Evolutionary conservation across 2,329 filamentous ascomycete genomes (phyloP).

Genomic region (Nigrospora oryzae): DNA sequence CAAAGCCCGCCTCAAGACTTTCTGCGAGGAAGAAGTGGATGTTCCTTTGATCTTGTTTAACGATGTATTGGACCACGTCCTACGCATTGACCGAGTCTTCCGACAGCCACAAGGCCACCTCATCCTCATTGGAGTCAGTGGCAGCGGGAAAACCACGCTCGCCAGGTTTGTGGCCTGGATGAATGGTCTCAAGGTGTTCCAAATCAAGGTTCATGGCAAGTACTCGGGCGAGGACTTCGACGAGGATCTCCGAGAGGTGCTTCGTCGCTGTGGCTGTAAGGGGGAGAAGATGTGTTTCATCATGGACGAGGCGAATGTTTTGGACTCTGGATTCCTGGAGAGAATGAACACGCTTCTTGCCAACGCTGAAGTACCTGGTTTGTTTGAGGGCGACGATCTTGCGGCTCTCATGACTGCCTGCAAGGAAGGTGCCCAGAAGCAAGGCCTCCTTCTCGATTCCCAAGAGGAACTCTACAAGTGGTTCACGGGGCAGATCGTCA

Average conservation of each 20-base stretch:
- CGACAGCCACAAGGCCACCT: conserved; percentile 96
- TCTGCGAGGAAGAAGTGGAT: conserved; percentile 99
- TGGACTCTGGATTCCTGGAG: conserved; percentile 97
- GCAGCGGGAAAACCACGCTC: conserved; percentile 95
- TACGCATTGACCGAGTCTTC: conserved; percentile 98
- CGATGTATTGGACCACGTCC: conserved; percentile 93
- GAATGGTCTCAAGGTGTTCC: conserved; percentile 98
- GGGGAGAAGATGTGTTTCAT: conserved; percentile 99
- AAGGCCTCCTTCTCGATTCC: conserved; percentile 90
- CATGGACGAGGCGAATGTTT: conserved; percentile 98
- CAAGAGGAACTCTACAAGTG: conserved; percentile 99
- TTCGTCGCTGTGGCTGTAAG: conserved; percentile 91
- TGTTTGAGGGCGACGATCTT: conserved; percentile 98
- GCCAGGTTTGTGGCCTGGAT: conserved; percentile 99
- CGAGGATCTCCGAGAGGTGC: conserved; percentile 88
- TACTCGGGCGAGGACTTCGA: conserved; percentile 99
- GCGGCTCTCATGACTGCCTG: conserved; percentile 98
- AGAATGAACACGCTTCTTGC: conserved; percentile 98
- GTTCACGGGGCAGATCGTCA: conserved; percentile 99
- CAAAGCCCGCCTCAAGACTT: conserved; percentile 92
- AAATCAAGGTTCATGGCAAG: conserved; percentile 99
- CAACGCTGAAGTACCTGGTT: conserved; percentile 96
- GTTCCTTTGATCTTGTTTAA: conserved; percentile 99
- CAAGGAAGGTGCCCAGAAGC: conserved; percentile 94
- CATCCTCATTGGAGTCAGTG: conserved; percentile 96